Conservation (phyloP, 2,329 filamentous ascomycete genomes). For the Ceratocystis destructans region DNA sequence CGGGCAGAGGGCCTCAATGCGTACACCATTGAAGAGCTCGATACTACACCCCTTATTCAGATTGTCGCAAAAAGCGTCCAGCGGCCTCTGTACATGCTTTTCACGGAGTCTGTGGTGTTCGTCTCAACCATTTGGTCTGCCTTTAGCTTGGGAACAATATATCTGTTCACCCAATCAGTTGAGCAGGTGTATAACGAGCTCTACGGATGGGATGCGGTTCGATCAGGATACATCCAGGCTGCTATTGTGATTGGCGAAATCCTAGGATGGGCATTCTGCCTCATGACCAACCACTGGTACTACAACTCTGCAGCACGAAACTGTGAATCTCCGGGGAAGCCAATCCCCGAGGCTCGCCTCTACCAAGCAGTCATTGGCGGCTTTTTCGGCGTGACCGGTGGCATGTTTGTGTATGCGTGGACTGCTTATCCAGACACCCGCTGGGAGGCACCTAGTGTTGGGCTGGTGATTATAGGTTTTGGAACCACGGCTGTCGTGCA, state of each 20-base stretch:
- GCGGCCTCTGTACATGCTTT: conserved; percentile 18
- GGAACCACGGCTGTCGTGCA: conserved; percentile 35
- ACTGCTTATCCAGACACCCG: conserved; percentile 30
- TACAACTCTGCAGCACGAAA: conserved; percentile 29
- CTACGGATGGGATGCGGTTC: conserved; percentile 20
- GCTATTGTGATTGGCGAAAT: conserved; percentile 16
- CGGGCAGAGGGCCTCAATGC: conserved; percentile 10
- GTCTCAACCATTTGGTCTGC: conserved; percentile 34
- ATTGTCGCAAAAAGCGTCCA: conserved; percentile 15
- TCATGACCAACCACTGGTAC: conserved; percentile 27
- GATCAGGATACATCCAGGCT: conserved; percentile 17
- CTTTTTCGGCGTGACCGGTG: conserved; percentile 24
- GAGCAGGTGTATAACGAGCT: conserved; percentile 20
- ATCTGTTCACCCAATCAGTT: conserved; percentile 23
- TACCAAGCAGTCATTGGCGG: conserved; percentile 18
- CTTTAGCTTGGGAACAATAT: conserved; percentile 22
- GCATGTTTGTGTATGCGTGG: conserved; percentile 40
- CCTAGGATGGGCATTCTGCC: conserved; percentile 19
- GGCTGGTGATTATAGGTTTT: conserved; percentile 35
- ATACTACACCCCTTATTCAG: conserved; percentile 10
- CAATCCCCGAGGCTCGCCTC: conserved; percentile 21
- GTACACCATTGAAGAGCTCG: conserved; percentile 15
- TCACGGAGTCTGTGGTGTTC: conserved; percentile 36
- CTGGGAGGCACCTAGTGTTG: conserved; percentile 36
- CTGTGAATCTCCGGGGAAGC: conserved; percentile 25